Percentiles rank a stretch among this genome's conserved stretches.
Conservation (phyloP, 805 yeast species). For the Wickerhamomyces ciferrii region DNA sequence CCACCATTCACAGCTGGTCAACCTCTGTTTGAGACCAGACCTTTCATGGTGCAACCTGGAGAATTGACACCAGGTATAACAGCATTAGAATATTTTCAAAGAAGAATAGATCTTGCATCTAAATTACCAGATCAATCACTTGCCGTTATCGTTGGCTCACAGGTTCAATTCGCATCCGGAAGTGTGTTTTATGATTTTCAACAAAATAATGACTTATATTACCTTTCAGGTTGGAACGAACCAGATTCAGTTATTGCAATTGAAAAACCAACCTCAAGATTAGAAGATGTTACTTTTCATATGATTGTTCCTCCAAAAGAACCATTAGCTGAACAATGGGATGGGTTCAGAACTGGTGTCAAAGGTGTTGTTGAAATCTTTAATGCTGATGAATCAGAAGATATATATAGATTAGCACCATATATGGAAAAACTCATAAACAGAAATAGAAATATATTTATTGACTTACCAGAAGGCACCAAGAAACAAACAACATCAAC, state of each 20-base stretch:
- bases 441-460: conserved; percentile 46
- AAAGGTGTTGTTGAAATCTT: conserved; percentile 78
- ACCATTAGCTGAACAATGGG: conserved; percentile 83
- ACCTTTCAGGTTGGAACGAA: conserved; percentile 89
- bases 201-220: conserved; percentile 84
- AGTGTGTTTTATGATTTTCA: conserved; percentile 89
- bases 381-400: conserved; percentile 76
- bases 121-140: conserved; percentile 57
- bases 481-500: conserved; percentile 15
- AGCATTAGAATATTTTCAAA: conserved; percentile 72
- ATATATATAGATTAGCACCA: conserved; percentile 36
- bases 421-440: conserved; percentile 43
- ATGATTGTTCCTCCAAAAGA: conserved; percentile 86
- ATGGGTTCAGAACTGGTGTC: conserved; percentile 86
- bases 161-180: conserved; percentile 77
- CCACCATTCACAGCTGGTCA: conserved; percentile 61
- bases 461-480: conserved; percentile 37
- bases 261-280: conserved; percentile 51
- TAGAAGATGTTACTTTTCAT: conserved; percentile 57
- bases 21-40: conserved; percentile 82
- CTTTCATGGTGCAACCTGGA: conserved; percentile 67
- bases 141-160: conserved; percentile 71
- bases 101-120: conserved; percentile 58
- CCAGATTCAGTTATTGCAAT: conserved; percentile 71
- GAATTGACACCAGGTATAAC: conserved; percentile 85